Base-by-base conservation (phyloP, 202 grass and related monocot genomes). In the Zoysia matrella region DNA sequence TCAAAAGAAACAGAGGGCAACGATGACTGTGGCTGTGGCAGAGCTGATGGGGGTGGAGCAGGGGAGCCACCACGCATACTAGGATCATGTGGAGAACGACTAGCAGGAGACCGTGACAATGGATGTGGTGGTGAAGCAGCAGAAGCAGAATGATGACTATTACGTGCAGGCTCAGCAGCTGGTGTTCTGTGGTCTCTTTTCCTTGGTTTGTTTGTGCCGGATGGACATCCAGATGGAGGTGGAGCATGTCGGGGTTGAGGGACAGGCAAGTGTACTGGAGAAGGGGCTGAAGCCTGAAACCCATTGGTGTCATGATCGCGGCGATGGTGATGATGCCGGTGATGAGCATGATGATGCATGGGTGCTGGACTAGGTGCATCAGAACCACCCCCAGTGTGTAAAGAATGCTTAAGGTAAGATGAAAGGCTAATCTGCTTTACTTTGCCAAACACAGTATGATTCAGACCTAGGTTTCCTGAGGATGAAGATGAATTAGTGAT, bases 371-470 rank as follows among this genome's bases (percentile, higher is more conserved):
- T 91, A 56, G 95, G 90, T 71, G 88, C 86, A 79, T 86, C 71
- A 81, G 80, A 79, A 85, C 75, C 67, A 6, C 69, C 80, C 46
- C 84, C 83, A 44, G 60, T 93, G 76, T 87, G 82, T 12, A 99
- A 85, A 62, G 93, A 99, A 86, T 93, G 87, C 9, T 65, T 94
- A 83, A 99, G 91, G 86, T 96, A 99, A 7, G 91, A 94, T 6
- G 96, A 99, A 50, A 99, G 91, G 62, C 80, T 94, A 68, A 99
- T 92, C 89, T 99, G 96, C 82, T 99, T 99, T 85, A 99, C 96
- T 80, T 40, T 91, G 45, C 96, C 96, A 81, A 99, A 99, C 54
- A 93, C 82, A 30, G 93, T 99, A 52, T 96, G 85, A 84, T 99
- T 99, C 56, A 99, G 79, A 73, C 96, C 96, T 42, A 99, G 91